Evolutionary conservation across 371 early-diverging fungal species (phyloP), one percentile per base, ranked within the genome.

Genomic region (Nematocida parisii): DNA sequence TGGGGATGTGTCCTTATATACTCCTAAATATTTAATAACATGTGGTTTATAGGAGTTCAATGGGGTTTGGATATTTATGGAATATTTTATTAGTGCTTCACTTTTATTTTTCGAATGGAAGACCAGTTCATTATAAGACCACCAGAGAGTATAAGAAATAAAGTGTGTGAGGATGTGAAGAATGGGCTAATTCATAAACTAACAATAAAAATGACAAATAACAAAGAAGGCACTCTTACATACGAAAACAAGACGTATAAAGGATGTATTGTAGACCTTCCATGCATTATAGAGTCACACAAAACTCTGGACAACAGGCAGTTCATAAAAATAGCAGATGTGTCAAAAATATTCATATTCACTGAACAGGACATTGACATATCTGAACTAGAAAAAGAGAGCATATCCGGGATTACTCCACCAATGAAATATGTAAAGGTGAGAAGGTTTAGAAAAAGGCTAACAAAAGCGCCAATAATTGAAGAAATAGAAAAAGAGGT

Each of bases 251-350:
- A 57, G 11, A 74, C 72, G 7, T 80, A 80, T 61, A 73, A 45
- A 15, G 81, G 71, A 62, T 61, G 6, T 27, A 52, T 73, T 11
- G 33, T 46, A 61, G 72, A 71, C 50, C 85, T 96, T 72, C 98
- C 98, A 13, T 93, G 93, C 0, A 93, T 98, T 72, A 91, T 94
- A 27, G 97, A 98, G 86, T 90, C 95, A 5, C 95, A 95, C 77
- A 93, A 95, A 84, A 94, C 95, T 0, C 86, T 92, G 5, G 95
- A 97, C 81, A 91, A 91, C 71, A 94, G 94, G 83, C 95, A 95
- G 84, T 89, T 94, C 81, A 93, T 93, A 84, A 98, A 98, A 87
- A 90, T 95, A n/a, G 93, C 93, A 11, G 97, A 97, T 50, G 82
- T 86, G 33, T 84, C 86, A 11, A 74, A 66, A 42, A 47, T 86